phyloP scores from a whole-genome alignment of 805 yeast species.

The Ogataea angusta region DNA sequence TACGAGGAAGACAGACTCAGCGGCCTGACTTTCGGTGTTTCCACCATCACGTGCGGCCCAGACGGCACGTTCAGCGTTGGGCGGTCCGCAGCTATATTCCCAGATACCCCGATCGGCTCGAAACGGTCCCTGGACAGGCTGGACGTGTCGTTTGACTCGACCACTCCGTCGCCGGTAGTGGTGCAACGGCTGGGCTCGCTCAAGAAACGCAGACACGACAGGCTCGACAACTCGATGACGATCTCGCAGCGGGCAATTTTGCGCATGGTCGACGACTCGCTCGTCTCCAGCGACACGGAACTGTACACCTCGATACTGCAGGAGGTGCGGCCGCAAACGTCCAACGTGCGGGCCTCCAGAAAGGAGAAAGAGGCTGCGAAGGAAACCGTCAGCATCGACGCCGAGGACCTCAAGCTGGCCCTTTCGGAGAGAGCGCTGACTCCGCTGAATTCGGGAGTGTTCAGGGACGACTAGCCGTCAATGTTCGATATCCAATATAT shows the following conservation, averaged over 20 bases:
- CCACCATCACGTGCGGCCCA: slow-evolving; percentile 4
- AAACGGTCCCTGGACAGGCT: slow-evolving; percentile 16
- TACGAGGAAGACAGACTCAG: slow-evolving; percentile 4
- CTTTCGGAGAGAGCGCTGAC: slow-evolving; percentile 19
- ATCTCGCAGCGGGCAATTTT: slow-evolving; percentile 36
- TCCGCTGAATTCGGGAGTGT: neutral
- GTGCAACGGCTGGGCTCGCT: slow-evolving; percentile 13
- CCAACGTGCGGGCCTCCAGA: slow-evolving; percentile 7
- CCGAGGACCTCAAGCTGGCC: slow-evolving; percentile 30
- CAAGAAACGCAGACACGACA: slow-evolving; percentile 27
- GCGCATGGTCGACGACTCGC: slow-evolving; percentile 38
- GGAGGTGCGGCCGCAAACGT: slow-evolving; percentile 7
- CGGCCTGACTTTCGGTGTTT: slow-evolving; percentile 12
- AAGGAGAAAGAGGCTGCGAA: slow-evolving; percentile 9
- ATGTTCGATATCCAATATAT: neutral
- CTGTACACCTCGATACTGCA: slow-evolving; percentile 23
- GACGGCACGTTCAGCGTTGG: slow-evolving; percentile 7
- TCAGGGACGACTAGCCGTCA: neutral
- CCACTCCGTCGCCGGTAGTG: slow-evolving; percentile 17
- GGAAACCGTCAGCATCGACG: slow-evolving; percentile 27
- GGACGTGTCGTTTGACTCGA: slow-evolving; percentile 13
- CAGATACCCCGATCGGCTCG: slow-evolving; percentile 16
- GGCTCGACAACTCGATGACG: slow-evolving; percentile 35
- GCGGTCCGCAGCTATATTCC: neutral
- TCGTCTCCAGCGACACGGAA: slow-evolving; percentile 37